These are phyloP conservation scores for Phytopythium montanum DNA, from an alignment of 352 stramenopile genomes.

Conservation along the genomic window DNA sequence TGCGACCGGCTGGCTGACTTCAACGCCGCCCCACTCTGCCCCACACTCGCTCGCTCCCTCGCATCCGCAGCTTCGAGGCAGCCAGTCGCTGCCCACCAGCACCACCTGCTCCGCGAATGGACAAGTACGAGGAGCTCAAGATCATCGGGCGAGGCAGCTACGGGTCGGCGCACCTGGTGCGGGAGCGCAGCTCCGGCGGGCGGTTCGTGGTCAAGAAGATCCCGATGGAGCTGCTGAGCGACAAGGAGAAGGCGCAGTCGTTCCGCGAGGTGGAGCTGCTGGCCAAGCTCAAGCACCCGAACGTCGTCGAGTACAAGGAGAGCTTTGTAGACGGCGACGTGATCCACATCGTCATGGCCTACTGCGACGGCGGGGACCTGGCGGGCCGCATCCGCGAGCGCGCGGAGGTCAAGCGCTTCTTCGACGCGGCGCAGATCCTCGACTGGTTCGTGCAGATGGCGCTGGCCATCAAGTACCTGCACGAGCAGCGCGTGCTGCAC, in stretches of 20 bases:
- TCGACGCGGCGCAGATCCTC: slow-evolving; percentile 59
- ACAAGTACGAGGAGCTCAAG: slow-evolving; percentile 73
- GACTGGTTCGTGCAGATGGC: slow-evolving; percentile 94
- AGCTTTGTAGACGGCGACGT: slow-evolving; percentile 78
- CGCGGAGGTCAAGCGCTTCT: slow-evolving; percentile 26
- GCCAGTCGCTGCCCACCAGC: not conserved
- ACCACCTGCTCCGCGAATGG: slow-evolving; percentile 26
- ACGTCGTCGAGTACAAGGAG: slow-evolving; percentile 95
- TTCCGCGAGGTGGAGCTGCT: slow-evolving; percentile 89
- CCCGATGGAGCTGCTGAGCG: slow-evolving; percentile 74
- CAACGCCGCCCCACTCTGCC: not conserved
- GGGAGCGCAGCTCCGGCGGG: slow-evolving; percentile 14
- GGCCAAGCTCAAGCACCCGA: slow-evolving; percentile 89
- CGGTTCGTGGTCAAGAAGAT: slow-evolving; percentile 86
- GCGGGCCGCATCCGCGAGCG: slow-evolving; percentile 50
- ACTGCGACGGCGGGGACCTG: slow-evolving; percentile 91
- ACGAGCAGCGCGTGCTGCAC: slow-evolving; percentile 89
- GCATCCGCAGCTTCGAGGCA: not conserved
- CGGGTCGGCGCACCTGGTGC: slow-evolving; percentile 68
- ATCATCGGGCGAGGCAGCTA: slow-evolving; percentile 80
- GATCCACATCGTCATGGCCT: slow-evolving; percentile 95
- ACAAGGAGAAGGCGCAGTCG: slow-evolving; percentile 74
- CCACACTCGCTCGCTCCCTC: no score
- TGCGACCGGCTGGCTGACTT: not conserved
- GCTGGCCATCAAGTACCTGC: slow-evolving; percentile 93